Base-by-base conservation (phyloP, 129 eudicot species). In the Mikania micrantha region DNA sequence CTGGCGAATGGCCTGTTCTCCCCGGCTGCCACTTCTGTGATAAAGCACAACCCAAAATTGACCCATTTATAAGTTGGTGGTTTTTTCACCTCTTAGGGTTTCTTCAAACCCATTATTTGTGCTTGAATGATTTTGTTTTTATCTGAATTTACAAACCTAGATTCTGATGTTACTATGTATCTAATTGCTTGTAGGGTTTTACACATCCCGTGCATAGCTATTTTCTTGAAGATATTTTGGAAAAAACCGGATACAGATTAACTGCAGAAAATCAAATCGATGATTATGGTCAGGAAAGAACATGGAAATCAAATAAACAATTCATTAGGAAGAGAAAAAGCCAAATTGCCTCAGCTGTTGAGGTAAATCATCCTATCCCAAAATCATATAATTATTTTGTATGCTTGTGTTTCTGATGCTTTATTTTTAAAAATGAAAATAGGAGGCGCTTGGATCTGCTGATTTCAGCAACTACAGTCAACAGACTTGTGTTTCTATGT, bases 271-370 rank as follows among this genome's bases (percentile, higher is more conserved):
- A 94, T 77, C 99, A 94, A 72, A 83, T 90, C 20, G 99, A 94
- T 74, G 99, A 94, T 79, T 94, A 85, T 63, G 97, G 99, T 36
- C 84, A 76, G 25, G 80, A 75, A 17, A 60, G 64, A 76, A 34
- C 78, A 20, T 94, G 97, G 97, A 94, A 85, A 70, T 81, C 85
- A 81, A 94, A 84, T 81, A 94, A 85, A 75, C 97, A 90, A 71
- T 77, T 83, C 73, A 73, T 85, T 40, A 87, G 80, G 78, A 89
- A 89, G 81, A 81, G 95, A 72, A 94, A 90, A 81, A 94, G 97
- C 78, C 99, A 90, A 76, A 85, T 94, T 67, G 95, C 94, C 48
- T 84, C 90, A 35, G 94, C 91, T 57, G 97, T 94, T 72, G 93
- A 94, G 93, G 98, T 91, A 72, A 68, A 56, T 16, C 17, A 45